Evolutionary conservation across 2,329 filamentous ascomycete genomes (phyloP), one percentile per base, ranked within the genome.

Genomic region (Colletotrichum caudatum): DNA sequence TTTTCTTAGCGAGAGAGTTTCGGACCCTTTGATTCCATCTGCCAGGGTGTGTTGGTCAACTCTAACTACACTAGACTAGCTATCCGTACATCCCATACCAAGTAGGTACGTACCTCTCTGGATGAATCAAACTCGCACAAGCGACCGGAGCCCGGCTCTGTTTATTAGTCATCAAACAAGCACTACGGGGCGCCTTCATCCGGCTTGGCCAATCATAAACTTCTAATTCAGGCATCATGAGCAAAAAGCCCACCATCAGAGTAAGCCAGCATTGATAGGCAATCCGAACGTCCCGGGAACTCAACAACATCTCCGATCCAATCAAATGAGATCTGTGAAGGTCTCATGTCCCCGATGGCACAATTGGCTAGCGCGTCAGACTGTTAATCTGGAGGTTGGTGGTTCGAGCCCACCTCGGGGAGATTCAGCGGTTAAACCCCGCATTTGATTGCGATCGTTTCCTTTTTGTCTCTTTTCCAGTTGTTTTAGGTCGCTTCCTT

Each of bases 341-440:
- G 18, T 62, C 64, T 68, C 68, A 71, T 37, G 59, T 68, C 68
- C 68, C 68, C 68, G 68, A 71, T 71, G 68, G 68, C 68, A 71
- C 68, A 71, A 71, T 71, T 71, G 68, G 68, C 68, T 71, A 71
- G 68, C 68, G 68, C 68, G 68, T 71, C 68, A 71, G 68, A 71
- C 68, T 71, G 68, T 71, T 71, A 71, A 71, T 71, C 68, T 71
- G 68, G 68, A 71, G 68, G 68, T 71, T 71, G 68, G 68, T 71
- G 68, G 68, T 71, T 71, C 68, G 68, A 71, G 68, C 68, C 68
- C 68, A 71, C 68, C 68, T 71, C 68, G 68, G 68, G 68, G 68
- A 71, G 68, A 12, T 5, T 5, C 1, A 6, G 44, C 18, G 68
- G 68, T 71, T 71, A 26, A 16, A 71, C 0, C 2, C 68, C 68